Evolutionary conservation across 495 filamentous ascomycete genomes (phyloP).

Genomic region (Xeromyces bisporus): DNA sequence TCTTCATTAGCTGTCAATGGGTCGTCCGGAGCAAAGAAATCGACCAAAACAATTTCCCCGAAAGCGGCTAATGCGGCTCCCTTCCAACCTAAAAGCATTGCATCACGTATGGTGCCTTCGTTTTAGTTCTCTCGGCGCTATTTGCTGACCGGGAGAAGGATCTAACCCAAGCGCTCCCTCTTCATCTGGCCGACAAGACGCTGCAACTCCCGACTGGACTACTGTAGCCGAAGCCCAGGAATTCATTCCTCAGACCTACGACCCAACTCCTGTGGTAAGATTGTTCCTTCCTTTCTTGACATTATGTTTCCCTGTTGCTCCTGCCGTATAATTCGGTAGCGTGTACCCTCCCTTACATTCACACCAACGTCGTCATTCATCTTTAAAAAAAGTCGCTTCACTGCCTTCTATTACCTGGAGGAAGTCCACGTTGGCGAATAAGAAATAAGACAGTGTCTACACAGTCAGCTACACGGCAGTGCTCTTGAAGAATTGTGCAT

Average conservation of each 20-base stretch:
- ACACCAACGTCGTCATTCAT: no score
- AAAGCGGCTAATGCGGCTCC: constrained; percentile 79
- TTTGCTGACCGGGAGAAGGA: constrained; percentile 19
- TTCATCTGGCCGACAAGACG: constrained; percentile 35
- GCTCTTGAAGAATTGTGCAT: no score
- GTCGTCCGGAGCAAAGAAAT: constrained; percentile 36
- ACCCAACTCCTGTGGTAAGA: constrained; percentile 44
- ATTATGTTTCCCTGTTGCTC: constrained; percentile 1
- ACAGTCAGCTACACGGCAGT: no score
- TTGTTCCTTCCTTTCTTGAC: constrained; percentile 3
- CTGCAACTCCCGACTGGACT: constrained; percentile 35
- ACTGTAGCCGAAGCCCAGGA: constrained; percentile 46
- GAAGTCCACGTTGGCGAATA: no score
- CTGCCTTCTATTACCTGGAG: no score
- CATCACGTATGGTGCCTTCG: constrained; percentile 22
- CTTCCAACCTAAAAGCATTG: constrained; percentile 54
- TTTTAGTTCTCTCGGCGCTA: not conserved
- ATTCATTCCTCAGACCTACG: constrained; percentile 66
- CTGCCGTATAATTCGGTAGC: not conserved
- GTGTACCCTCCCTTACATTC: not conserved
- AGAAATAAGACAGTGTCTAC: no score
- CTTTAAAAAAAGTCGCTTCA: no score
- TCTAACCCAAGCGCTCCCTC: constrained; percentile 30
- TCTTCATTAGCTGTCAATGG: constrained; percentile 36
- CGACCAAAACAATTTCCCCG: constrained; percentile 58